phyloP scores from a whole-genome alignment of 345 rosid species.

The Balakata baccata region DNA sequence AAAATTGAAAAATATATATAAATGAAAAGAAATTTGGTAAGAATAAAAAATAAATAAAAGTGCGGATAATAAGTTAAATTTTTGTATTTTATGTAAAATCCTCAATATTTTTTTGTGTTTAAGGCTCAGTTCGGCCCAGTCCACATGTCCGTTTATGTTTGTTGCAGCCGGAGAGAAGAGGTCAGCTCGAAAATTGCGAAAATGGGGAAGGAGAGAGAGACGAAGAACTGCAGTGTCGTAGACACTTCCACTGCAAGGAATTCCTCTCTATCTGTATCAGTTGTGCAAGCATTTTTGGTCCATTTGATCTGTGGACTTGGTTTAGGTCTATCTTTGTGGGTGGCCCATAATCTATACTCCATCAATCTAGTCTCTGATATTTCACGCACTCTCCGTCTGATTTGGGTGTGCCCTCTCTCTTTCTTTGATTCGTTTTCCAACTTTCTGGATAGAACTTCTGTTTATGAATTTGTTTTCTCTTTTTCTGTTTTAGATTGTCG shows the following conservation, averaged over 20 bases:
- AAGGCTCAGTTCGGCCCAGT: not conserved
- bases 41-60: too few species aligned
- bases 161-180: not conserved
- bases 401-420: constrained; percentile 44
- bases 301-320: constrained; percentile 46
- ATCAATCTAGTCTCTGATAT: constrained; percentile 61
- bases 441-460: not conserved
- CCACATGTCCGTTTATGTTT: not conserved
- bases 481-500: constrained; percentile 34
- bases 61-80: too few species aligned
- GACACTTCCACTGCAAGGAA: not conserved
- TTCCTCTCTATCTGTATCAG: constrained; percentile 23
- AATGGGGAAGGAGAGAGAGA: not conserved
- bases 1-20: too few species aligned
- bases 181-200: not conserved
- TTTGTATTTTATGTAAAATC: too few species aligned
- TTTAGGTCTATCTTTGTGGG: constrained; percentile 49
- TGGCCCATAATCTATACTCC: constrained; percentile 40
- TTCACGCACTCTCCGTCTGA: constrained; percentile 46
- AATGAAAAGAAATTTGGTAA: too few species aligned
- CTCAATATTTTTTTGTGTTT: too few species aligned
- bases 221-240: not conserved
- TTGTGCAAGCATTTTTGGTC: constrained; percentile 21
- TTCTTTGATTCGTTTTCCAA: not conserved
- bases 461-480: not conserved